Evolutionary conservation across 768 basidiomycete genomes (phyloP).

Genomic region (Kwoniella dendrophila): DNA sequence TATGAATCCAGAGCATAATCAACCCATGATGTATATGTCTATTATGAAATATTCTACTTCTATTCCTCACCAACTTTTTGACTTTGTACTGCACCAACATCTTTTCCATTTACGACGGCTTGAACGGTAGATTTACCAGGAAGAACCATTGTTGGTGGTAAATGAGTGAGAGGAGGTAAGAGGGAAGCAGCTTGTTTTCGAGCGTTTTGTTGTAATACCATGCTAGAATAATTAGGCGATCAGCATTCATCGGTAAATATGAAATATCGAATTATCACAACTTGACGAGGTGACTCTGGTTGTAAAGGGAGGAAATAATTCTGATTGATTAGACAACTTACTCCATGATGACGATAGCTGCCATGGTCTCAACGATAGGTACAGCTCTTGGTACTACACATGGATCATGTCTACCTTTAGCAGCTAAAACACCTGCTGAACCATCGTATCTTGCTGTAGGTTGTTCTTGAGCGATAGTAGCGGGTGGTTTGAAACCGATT

Average conservation of each 20-base stretch:
- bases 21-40: too few species aligned
- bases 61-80: conserved; percentile 51
- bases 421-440: conserved; percentile 79
- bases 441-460: conserved; percentile 91
- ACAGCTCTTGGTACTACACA: conserved; percentile 97
- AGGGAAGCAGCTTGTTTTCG: conserved; percentile 72
- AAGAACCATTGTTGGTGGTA: conserved; percentile 89
- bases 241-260: too few species aligned
- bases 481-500: conserved; percentile 96
- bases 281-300: neutral
- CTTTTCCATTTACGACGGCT: conserved; percentile 23
- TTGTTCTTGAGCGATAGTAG: conserved; percentile 93
- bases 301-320: neutral
- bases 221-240: conserved; percentile 59
- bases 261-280: too few species aligned
- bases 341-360: conserved; percentile 92
- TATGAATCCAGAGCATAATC: too few species aligned
- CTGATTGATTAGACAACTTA: conserved; percentile 20
- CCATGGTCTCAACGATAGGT: conserved; percentile 98
- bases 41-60: too few species aligned
- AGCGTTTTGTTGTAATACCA: conserved; percentile 84
- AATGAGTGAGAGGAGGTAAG: conserved; percentile 77
- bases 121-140: conserved; percentile 55
- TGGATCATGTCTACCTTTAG: conserved; percentile 92
- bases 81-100: conserved; percentile 32